Percentiles rank a stretch among this genome's conserved stretches.
phyloP scores from a whole-genome alignment of 345 rosid species.

The Aquilaria sinensis region DNA sequence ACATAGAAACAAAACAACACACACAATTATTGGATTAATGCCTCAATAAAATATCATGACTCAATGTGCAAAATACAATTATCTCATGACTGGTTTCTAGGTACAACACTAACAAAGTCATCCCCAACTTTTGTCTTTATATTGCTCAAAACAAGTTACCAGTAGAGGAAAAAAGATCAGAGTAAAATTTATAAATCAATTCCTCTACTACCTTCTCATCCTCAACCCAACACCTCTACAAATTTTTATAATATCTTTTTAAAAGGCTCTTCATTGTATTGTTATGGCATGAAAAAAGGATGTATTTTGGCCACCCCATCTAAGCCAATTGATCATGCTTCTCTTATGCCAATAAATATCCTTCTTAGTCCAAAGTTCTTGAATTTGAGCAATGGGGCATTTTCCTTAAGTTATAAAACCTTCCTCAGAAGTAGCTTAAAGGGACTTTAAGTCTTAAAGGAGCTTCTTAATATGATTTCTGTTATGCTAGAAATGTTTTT shows the following conservation, averaged over 20 bases:
- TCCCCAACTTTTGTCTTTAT: too few species aligned
- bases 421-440: background rate
- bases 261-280: background rate
- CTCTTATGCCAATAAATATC: background rate
- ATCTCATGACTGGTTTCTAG: too few species aligned
- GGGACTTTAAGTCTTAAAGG: background rate
- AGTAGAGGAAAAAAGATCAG: too few species aligned
- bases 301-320: background rate
- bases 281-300: background rate
- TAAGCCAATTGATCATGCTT: background rate
- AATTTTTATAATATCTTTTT: background rate
- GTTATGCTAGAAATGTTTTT: background rate
- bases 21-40: too few species aligned
- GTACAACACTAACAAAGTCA: too few species aligned
- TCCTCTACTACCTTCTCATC: background rate
- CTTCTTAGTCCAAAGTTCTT: background rate
- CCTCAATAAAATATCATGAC: too few species aligned
- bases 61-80: too few species aligned
- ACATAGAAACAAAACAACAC: too few species aligned
- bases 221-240: background rate
- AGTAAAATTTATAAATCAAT: too few species aligned
- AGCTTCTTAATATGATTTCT: background rate
- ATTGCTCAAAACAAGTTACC: too few species aligned
- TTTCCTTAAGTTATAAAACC: background rate
- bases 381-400: background rate